Evolutionary conservation across 352 stramenopile species (phyloP), one percentile per base, ranked within the genome.

Genomic region (Globisporangium cederbergense): DNA sequence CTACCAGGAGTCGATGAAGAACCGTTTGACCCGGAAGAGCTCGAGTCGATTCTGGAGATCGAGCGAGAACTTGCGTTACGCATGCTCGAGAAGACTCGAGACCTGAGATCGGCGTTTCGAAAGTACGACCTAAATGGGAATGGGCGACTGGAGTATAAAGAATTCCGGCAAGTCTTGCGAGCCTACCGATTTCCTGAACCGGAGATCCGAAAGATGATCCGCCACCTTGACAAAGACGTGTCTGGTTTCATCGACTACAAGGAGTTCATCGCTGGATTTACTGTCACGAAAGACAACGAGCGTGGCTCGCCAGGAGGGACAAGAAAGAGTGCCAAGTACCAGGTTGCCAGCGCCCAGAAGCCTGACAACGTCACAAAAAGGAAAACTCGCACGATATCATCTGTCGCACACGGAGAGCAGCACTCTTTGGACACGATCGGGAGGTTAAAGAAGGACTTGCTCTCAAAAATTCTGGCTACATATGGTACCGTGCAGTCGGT

Each of bases 181-280:
- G 64, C 67, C 0, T 89, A 88, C 57, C 75, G 78, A 18, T 75
- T 91, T 20, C 71, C 75, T 0, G 82, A 91, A 51, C 66, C 74
- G 28, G 82, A 91, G 51, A 91, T 91, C 28, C 78, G 78, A 43
- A 86, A 86, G 62, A 79, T 91, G 36, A 89, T 91, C 68, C 79
- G 82, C 14, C 82, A 89, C 50, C 54, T 91, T 30, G 82, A 91
- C 63, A 67, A 64, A 10, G 69, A 86, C 28, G 82, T 91, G 11
- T 89, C 78, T 0, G 82, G 82, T 0, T 91, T 78, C 25, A 91
- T 91, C 51, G 82, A 91, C 64, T 91, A 91, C 59, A 81, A 82
- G 36, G 73, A 87, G 56, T 91, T 91, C 58, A 78, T 88, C 45
- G 59, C 78, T 16, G 74, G 72, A 3, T 87, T 91, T 40, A 58